phyloP scores from a whole-genome alignment of 2,329 filamentous ascomycete genomes.

The Ascochyta lentis region DNA sequence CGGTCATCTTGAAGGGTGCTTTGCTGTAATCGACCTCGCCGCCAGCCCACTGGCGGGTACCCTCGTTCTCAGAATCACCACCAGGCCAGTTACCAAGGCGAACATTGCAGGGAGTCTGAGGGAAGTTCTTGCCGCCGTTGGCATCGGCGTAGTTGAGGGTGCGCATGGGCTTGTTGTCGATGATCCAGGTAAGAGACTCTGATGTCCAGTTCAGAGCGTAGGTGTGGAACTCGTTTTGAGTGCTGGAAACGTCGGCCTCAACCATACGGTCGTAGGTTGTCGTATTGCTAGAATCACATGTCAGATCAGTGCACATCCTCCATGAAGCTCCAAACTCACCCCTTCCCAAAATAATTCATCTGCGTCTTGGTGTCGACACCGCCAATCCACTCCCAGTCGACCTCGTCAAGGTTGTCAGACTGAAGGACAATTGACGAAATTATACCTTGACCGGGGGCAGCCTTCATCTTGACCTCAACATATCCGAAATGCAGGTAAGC shows the following conservation, averaged over 20 bases:
- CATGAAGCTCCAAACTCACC: background rate
- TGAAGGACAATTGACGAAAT: conserved; percentile 83
- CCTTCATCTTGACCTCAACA: conserved; percentile 79
- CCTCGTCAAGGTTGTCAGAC: conserved; percentile 83
- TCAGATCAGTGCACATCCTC: no score
- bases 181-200: conserved; percentile 69
- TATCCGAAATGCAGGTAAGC: conserved; percentile 89
- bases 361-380: conserved; percentile 67
- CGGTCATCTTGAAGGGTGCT: conserved; percentile 60
- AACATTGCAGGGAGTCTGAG: conserved; percentile 76
- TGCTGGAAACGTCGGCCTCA: conserved; percentile 63
- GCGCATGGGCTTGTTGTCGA: conserved; percentile 72
- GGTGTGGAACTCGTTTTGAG: conserved; percentile 67
- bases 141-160: conserved; percentile 66
- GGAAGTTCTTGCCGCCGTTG: conserved; percentile 67
- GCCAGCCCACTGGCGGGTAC: conserved; percentile 72
- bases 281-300: conserved; percentile 58
- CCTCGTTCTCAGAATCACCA: conserved; percentile 58
- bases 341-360: conserved; percentile 59
- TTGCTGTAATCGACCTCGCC: conserved; percentile 59
- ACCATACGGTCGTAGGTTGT: conserved; percentile 73
- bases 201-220: conserved; percentile 78
- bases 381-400: conserved; percentile 85
- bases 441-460: conserved; percentile 75
- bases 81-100: conserved; percentile 57